These are phyloP conservation scores for Buxus sempervirens DNA, from an alignment of 164 flowering plant genomes.

Conservation along the genomic window DNA sequence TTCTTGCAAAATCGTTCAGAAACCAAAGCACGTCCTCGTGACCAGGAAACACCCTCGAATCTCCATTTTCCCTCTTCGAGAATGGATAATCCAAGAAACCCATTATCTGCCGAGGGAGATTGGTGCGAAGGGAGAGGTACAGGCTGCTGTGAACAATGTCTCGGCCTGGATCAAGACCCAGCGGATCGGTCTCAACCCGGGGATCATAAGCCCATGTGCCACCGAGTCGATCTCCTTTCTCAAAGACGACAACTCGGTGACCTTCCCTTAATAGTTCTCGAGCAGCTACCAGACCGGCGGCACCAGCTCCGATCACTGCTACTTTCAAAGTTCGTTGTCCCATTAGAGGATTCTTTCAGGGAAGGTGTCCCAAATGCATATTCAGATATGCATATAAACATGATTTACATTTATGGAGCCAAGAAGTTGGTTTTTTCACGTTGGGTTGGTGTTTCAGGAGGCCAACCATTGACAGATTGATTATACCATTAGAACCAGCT, in stretches of 20 bases:
- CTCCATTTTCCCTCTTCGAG: slow-evolving; percentile 11
- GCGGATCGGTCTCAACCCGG: slow-evolving; percentile 28
- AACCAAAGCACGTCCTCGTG: slow-evolving; percentile 35
- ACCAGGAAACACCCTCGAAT: slow-evolving; percentile 29
- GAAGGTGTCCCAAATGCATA: too few species aligned
- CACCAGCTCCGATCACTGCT: slow-evolving; percentile 43
- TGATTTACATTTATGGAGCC: too few species aligned
- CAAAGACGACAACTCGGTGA: slow-evolving; percentile 30
- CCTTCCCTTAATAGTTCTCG: slow-evolving; percentile 35
- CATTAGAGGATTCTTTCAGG: too few species aligned
- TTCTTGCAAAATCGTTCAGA: slow-evolving; percentile 31
- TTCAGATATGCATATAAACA: too few species aligned
- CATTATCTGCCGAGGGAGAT: slow-evolving; percentile 33
- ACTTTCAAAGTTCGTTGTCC: too few species aligned
- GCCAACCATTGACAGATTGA: too few species aligned
- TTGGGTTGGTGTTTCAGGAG: too few species aligned
- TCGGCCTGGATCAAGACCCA: slow-evolving; percentile 30
- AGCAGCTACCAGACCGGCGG: slow-evolving; percentile 24
- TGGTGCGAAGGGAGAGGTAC: slow-evolving; percentile 32
- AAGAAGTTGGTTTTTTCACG: too few species aligned
- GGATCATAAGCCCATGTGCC: slow-evolving; percentile 40
- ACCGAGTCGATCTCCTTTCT: slow-evolving; percentile 23
- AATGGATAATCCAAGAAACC: slow-evolving; percentile 34
- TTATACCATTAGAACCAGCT: too few species aligned
- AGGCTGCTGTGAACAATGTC: slow-evolving; percentile 30